Evolutionary conservation across 2,329 filamentous ascomycete genomes (phyloP), one percentile per base, ranked within the genome.

Genomic region (Neopestalotiopsis sp.): DNA sequence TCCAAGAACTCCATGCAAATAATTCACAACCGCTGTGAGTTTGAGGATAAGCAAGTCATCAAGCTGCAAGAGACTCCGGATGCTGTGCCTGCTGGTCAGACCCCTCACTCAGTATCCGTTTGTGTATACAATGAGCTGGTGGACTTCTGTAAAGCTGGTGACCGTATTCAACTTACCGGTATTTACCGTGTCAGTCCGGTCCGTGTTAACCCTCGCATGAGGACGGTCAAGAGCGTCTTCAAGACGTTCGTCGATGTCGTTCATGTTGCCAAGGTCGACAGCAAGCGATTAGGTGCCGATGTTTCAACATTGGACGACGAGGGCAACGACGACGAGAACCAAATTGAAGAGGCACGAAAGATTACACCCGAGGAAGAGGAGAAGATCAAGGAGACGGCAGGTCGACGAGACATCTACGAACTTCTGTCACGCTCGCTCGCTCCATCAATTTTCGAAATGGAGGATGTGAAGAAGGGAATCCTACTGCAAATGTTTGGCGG

Each of bases 381-480:
- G 68, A 95, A 92, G 83, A 99, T 99, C 78, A 92, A 89, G 75
- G 90, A 88, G 69, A 96, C 93, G 12, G 93, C 93, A 12, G 87
- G 89, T 40, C 90, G 96, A 66, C 85, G 91, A 1, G 96, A 99
- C 79, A 91, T 99, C 67, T 99, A 99, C 79, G 95, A 99, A 28
- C 88, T 99, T 30, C 89, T 99, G 4, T 89, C 96, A 20, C 90
- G 95, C 49, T 98, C 95, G 1, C 85, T 99, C 34, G 96, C 96
- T 2, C 96, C 96, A 14, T 98, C 95, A 69, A 92, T 99, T 76
- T 98, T 97, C 83, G 96, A 99, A 81, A 93, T 97, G 91, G 96
- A 99, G 74, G 96, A 99, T 76, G 94, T 98, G 62, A 99, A 99
- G 86, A 99, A 99, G 83, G 96, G 96, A 12, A 98, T 99, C 71